These are phyloP conservation scores for Apophysomyces elegans DNA, from an alignment of 371 early-diverging fungal species.

Conservation along the genomic window DNA sequence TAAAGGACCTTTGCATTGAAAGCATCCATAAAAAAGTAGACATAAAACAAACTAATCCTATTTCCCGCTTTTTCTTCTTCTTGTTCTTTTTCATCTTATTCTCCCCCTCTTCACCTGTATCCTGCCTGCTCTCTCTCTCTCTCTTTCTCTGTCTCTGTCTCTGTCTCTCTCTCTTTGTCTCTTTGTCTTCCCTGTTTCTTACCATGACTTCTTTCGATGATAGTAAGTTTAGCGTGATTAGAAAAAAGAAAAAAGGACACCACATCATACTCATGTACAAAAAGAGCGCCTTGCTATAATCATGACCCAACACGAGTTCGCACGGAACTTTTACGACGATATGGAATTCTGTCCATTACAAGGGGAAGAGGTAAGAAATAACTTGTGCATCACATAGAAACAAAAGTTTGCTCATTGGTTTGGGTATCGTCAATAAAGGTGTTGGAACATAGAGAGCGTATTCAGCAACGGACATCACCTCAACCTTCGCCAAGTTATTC, in stretches of 20 bases:
- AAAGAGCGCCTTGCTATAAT: constrained; percentile 36
- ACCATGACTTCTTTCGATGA: neutral
- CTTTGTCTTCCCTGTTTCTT: constrained; percentile 10
- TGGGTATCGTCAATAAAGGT: constrained; percentile 13
- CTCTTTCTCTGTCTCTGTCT: too few species aligned
- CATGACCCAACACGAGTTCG: constrained; percentile 46
- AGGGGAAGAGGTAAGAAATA: constrained; percentile 25
- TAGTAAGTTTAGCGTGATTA: neutral
- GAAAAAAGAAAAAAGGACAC: neutral
- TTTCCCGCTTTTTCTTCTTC: constrained; percentile 16
- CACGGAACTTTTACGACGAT: constrained; percentile 55
- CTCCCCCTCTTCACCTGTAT: neutral
- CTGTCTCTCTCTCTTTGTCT: neutral
- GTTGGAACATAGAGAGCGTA: constrained; percentile 46
- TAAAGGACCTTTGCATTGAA: constrained; percentile 20
- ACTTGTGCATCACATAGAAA: neutral
- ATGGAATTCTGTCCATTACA: constrained; percentile 49
- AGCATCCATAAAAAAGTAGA: neutral
- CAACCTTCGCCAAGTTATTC: constrained; percentile 41
- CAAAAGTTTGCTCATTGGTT: neutral
- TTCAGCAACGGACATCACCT: constrained; percentile 48
- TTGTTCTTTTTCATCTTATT: constrained; percentile 17
- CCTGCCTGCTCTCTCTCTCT: neutral
- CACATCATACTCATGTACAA: neutral
- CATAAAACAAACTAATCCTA: neutral